Evolutionary conservation across 495 filamentous ascomycete species (phyloP).

Genomic region (Neurospora sp.): DNA sequence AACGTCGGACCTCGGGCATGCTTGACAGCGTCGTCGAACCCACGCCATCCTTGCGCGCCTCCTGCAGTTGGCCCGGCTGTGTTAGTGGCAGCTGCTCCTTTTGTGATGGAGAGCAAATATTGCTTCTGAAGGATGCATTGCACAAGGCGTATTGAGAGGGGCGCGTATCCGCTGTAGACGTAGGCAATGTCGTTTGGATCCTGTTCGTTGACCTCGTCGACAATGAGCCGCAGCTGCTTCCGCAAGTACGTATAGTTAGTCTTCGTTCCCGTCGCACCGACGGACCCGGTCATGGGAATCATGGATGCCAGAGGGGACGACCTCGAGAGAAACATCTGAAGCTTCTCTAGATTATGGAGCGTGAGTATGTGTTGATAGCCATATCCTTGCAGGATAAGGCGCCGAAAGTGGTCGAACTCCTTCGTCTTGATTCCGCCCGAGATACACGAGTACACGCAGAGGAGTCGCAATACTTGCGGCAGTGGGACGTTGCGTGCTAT

Average conservation of each 20-base stretch:
- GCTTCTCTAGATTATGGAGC: slow-evolving; percentile 78
- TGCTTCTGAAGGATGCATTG: slow-evolving; percentile 91
- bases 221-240: slow-evolving; percentile 74
- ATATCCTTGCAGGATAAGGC: slow-evolving; percentile 81
- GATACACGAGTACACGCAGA: slow-evolving; percentile 87
- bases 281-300: slow-evolving; percentile 51
- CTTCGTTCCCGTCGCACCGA: slow-evolving; percentile 48
- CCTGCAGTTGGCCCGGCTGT: slow-evolving; percentile 38
- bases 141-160: slow-evolving; percentile 85
- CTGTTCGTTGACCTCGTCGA: slow-evolving; percentile 94
- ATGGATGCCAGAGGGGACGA: slow-evolving; percentile 59
- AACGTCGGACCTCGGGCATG: slow-evolving; percentile 78
- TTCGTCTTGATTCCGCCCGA: slow-evolving; percentile 76
- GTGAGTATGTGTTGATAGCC: slow-evolving; percentile 91
- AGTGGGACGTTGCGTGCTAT: slow-evolving; percentile 77
- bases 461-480: slow-evolving; percentile 65
- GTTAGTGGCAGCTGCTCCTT: slow-evolving; percentile 40
- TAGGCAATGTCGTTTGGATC: slow-evolving; percentile 96
- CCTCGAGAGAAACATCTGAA: slow-evolving; percentile 68
- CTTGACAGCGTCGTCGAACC: slow-evolving; percentile 82
- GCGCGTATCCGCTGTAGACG: slow-evolving; percentile 94
- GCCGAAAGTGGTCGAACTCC: slow-evolving; percentile 82
- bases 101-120: slow-evolving; percentile 59
- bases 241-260: slow-evolving; percentile 88
- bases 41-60: slow-evolving; percentile 73